Evolutionary conservation across 805 yeast genomes (phyloP), one percentile per base, ranked within the genome.

Genomic region (Helenozyma rhizophorensis): DNA sequence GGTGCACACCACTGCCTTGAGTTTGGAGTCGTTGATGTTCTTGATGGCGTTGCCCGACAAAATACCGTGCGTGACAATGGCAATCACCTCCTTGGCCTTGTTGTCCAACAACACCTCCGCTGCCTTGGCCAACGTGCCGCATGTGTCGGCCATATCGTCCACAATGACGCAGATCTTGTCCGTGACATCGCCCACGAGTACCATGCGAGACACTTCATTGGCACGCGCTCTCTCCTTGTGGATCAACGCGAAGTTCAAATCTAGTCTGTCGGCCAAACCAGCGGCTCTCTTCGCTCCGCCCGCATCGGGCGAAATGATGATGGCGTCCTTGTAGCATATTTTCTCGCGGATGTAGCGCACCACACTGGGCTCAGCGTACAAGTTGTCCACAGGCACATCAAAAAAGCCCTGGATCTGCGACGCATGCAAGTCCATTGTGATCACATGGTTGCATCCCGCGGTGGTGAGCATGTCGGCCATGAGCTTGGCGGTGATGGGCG

Each of bases 271-370:
- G 32, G 93, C 93, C 44, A 84, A 65, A 8, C 83, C 80, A 8
- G 93, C 93, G n/a, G 85, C 93, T 62, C 94, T 73, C 54, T 84
- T 84, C 37, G 93, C 93, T 42, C 94, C 94, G 56, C 94, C 94
- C 6, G 93, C 94, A 62, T 84, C 94, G 5, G 94, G 94, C 1
- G 93, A 84, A 12, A 84, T 77, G 34, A 84, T 76, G 33, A 83
- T 83, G n/a, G 85, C 75, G 28, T 82, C 73, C 25, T 74, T 60
- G 43, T 63, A 70, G 45, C 72, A 71, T 31, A 77, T 64, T 34
- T 73, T 69, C 44, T 80, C 89, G 39, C 70, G 73, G 30, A 84
- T 83, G 52, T 83, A 83, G 50, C 83, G 69, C 25, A 84, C 79
- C 21, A 83, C 89, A 45, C 80, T 72, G 33, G 93, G 93, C 60